Percentiles rank a stretch among this genome's conserved stretches.
Evolutionary conservation across 441 rosid species (phyloP).

Genomic region (Adansonia rubrostipa): DNA sequence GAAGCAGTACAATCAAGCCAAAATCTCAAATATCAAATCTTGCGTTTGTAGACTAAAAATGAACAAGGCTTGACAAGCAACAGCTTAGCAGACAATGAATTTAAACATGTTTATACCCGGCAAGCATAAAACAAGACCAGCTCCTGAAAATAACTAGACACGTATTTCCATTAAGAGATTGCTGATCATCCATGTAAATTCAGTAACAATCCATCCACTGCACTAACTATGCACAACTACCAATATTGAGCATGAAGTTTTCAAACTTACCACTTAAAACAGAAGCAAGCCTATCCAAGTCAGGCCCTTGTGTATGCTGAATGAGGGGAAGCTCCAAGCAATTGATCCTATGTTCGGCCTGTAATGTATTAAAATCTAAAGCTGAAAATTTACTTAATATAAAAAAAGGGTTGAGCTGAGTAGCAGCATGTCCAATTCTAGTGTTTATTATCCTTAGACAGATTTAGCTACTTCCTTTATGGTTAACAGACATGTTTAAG

Average conservation of each 20-base stretch:
- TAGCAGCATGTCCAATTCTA: neutral
- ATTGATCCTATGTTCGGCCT: slow-evolving; percentile 68
- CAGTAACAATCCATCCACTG: neutral
- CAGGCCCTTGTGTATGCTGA: slow-evolving; percentile 82
- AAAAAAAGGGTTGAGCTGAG: slow-evolving; percentile 13
- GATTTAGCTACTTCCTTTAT: neutral
- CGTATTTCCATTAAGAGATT: neutral
- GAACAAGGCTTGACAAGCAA: slow-evolving; percentile 17
- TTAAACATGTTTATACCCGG: neutral
- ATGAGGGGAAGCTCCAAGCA: slow-evolving; percentile 90
- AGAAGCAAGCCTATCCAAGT: slow-evolving; percentile 67
- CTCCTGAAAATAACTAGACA: slow-evolving; percentile 18
- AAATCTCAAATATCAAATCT: slow-evolving; percentile 11
- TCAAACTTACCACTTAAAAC: slow-evolving; percentile 59
- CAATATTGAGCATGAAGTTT: slow-evolving; percentile 13
- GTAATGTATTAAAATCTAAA: slow-evolving; percentile 28
- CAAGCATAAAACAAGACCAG: slow-evolving; percentile 9
- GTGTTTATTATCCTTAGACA: neutral
- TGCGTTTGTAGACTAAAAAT: neutral
- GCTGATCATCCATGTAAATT: neutral
- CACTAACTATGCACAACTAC: neutral
- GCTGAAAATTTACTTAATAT: neutral
- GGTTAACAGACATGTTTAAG: slow-evolving; percentile 14
- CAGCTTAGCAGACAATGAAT: slow-evolving; percentile 4
- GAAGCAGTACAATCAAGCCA: neutral